phyloP scores from a whole-genome alignment of 2,329 filamentous ascomycete species.

The Cordyceps cicadae region DNA sequence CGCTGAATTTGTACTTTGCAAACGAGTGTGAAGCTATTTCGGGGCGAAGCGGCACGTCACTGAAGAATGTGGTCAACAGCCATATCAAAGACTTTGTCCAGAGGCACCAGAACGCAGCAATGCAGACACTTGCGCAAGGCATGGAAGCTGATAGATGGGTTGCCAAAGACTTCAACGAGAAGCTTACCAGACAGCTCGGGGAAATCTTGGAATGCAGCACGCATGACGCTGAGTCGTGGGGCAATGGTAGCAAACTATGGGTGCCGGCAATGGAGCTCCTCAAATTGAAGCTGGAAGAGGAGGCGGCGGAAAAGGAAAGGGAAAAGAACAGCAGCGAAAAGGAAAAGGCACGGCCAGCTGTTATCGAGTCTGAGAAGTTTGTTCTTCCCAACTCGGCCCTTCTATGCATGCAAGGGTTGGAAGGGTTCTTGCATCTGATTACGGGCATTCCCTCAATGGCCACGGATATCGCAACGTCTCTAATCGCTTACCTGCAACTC shows the following conservation, averaged over 20 bases:
- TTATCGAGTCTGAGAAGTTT: constrained; percentile 77
- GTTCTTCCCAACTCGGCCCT: constrained; percentile 79
- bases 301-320: constrained; percentile 25
- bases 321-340: constrained; percentile 32
- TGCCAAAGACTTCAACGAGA: constrained; percentile 63
- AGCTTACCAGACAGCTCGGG: constrained; percentile 50
- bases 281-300: constrained; percentile 24
- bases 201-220: constrained; percentile 63
- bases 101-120: constrained; percentile 60
- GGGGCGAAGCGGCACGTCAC: constrained; percentile 62
- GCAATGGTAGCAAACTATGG: constrained; percentile 52
- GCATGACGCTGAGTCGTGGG: constrained; percentile 60
- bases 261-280: constrained; percentile 35
- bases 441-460: constrained; percentile 84
- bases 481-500: constrained; percentile 79
- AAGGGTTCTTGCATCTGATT: constrained; percentile 74
- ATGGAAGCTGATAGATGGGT: constrained; percentile 80
- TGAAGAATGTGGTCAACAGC: constrained; percentile 72
- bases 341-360: constrained; percentile 60
- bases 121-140: constrained; percentile 63
- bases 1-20: constrained; percentile 71
- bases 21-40: constrained; percentile 83
- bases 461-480: constrained; percentile 66
- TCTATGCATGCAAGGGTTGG: constrained; percentile 71
- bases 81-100: constrained; percentile 78